Percentiles rank a stretch among this genome's conserved stretches.
Conservation (phyloP, 805 yeast species). For the Hagleromyces aurorensis region DNA sequence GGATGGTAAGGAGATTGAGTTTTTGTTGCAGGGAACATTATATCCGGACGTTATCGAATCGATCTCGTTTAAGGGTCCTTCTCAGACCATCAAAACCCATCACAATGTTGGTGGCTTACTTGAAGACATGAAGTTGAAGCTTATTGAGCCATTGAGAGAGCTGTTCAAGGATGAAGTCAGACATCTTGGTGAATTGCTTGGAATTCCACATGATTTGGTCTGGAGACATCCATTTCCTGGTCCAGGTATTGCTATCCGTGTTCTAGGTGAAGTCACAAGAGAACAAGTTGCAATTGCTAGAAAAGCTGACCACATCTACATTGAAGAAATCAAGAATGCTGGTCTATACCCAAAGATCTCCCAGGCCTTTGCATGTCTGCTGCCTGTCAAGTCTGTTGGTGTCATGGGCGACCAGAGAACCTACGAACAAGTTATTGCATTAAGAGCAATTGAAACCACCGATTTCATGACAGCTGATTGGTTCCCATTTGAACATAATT, state of each 20-base stretch:
- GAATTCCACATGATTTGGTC: slow-evolving; percentile 92
- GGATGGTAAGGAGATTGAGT: slow-evolving; percentile 86
- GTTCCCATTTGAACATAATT: slow-evolving; percentile 86
- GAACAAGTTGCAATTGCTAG: slow-evolving; percentile 93
- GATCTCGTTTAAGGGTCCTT: slow-evolving; percentile 98
- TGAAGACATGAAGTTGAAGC: slow-evolving; percentile 96
- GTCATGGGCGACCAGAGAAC: slow-evolving; percentile 99
- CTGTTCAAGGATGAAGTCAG: slow-evolving; percentile 98
- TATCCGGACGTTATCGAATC: slow-evolving; percentile 99
- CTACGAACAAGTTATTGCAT: slow-evolving; percentile 97
- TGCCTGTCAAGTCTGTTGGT: slow-evolving; percentile 98
- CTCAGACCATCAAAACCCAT: slow-evolving; percentile 98
- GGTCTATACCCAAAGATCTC: slow-evolving; percentile 90
- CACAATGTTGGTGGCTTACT: slow-evolving; percentile 98
- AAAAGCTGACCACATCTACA: slow-evolving; percentile 93
- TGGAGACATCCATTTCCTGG: slow-evolving; percentile 99
- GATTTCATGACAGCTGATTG: slow-evolving; percentile 99
- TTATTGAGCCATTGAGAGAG: slow-evolving; percentile 97
- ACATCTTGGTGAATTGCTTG: slow-evolving; percentile 86
- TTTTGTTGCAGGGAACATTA: slow-evolving; percentile 89
- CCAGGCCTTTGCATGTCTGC: slow-evolving; percentile 94
- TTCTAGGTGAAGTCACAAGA: slow-evolving; percentile 91
- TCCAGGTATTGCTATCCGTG: slow-evolving; percentile 99
- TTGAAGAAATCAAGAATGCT: slow-evolving; percentile 89
- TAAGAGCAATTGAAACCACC: slow-evolving; percentile 94